These are phyloP conservation scores for Cymbopogon flexuosus DNA, from an alignment of 202 grass and related monocot genomes.

Conservation along the genomic window DNA sequence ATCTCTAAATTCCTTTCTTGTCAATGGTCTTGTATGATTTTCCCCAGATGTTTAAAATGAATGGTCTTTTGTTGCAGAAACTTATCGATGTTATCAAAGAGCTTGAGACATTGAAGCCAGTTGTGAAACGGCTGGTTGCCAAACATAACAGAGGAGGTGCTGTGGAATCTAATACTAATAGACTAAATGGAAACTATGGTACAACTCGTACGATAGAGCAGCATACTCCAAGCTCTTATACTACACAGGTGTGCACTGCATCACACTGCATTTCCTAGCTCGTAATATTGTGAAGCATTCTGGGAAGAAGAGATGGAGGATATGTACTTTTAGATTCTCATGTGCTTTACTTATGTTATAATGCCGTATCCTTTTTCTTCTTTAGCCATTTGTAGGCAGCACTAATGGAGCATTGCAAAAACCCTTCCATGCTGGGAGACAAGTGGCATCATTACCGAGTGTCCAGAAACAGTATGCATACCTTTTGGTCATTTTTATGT, in stretches of 20 bases:
- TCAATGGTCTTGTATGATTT: background rate
- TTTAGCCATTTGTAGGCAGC: conserved; percentile 50
- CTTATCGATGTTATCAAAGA: conserved; percentile 76
- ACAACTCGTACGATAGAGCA: conserved; percentile 32
- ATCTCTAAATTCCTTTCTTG: background rate
- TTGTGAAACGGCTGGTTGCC: conserved; percentile 55
- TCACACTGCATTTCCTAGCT: background rate
- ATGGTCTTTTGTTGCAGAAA: conserved; percentile 52
- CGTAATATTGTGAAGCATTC: conserved; percentile 20
- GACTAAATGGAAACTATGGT: conserved; percentile 35
- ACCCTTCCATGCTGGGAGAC: conserved; percentile 33
- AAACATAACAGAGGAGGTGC: conserved; percentile 53
- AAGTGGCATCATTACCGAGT: conserved; percentile 33
- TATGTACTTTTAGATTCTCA: conserved; percentile 4
- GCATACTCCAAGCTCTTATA: conserved; percentile 22
- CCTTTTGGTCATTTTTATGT: conserved; percentile 18
- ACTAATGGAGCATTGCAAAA: conserved; percentile 39
- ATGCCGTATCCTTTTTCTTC: conserved; percentile 25
- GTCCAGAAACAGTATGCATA: conserved; percentile 61
- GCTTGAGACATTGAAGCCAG: conserved; percentile 88
- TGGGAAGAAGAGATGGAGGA: background rate
- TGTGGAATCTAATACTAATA: conserved; percentile 42
- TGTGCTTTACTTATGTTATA: conserved; percentile 8
- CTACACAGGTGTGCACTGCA: conserved; percentile 36
- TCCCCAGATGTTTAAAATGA: conserved; percentile 3